Percentiles rank a stretch among this genome's conserved stretches.
These are phyloP conservation scores for Brassica rapa DNA, from an alignment of 345 rosid genomes.

Conservation along the genomic window DNA sequence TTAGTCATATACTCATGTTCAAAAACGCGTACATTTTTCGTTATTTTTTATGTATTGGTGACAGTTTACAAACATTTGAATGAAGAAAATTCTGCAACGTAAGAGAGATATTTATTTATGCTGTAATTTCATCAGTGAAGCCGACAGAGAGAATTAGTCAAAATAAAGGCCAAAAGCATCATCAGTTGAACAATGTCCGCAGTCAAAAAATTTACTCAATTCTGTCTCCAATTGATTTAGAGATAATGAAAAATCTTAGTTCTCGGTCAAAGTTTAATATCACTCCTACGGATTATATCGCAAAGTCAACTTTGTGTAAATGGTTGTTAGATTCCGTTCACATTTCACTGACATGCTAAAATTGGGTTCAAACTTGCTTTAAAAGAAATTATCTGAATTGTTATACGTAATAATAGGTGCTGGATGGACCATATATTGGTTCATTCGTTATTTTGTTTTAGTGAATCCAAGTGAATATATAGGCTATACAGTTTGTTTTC, in stretches of 20 bases:
- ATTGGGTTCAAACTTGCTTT: background rate
- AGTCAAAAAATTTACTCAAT: background rate
- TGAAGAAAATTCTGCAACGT: background rate
- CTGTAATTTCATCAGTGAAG: conserved; percentile 8
- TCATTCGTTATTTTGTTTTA: background rate
- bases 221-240: background rate
- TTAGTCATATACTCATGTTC: conserved; percentile 3
- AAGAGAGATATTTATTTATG: background rate
- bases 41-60: background rate
- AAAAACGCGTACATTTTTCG: conserved; percentile 1
- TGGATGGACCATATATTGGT: background rate
- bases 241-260: conserved; percentile 1
- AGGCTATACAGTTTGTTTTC: background rate
- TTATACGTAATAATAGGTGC: background rate
- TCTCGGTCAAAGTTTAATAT: conserved; percentile 27
- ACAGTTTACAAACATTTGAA: background rate
- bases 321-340: conserved; percentile 22
- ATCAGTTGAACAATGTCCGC: conserved; percentile 18
- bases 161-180: conserved; percentile 12
- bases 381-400: background rate
- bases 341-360: conserved; percentile 16
- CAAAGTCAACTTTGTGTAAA: conserved; percentile 5
- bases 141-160: background rate
- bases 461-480: background rate
- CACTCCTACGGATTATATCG: conserved; percentile 1